Base-by-base conservation (phyloP, 2,329 filamentous ascomycete genomes). In the Eutypa lata region DNA sequence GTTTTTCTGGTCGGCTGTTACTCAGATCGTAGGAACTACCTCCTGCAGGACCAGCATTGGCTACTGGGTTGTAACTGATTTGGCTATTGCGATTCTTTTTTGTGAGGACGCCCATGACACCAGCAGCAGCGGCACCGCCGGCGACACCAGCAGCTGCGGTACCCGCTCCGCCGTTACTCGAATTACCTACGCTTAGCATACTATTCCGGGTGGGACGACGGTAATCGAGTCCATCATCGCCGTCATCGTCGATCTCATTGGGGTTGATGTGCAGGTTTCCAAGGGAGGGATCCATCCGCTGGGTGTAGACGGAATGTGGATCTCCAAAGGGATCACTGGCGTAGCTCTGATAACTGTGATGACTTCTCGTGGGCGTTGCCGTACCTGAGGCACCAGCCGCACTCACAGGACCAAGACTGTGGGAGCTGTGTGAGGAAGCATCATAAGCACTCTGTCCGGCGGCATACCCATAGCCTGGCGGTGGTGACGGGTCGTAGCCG, bases 161-260 rank as follows among this genome's bases (percentile, higher is more conserved):
- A 24, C 71, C 73, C 59, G 70, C 63, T 52, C 68, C 68, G 35
- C 69, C 69, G 47, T 67, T 65, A 57, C 71, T 78, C 21, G 77
- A 75, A 38, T 76, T 73, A 8, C 78, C 77, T 3, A 84, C 71
- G 53, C 81, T 84, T 35, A 87, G 70, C 68, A 87, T 80, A 35
- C 87, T 85, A 58, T 76, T 80, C 54, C 81, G 78, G 67, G 77
- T 62, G 68, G 71, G 63, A 66, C 68, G 71, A 48, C 69, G 73
- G 61, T 81, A 86, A 4, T 81, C 78, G 49, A 94, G 79, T 1
- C 88, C 91, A 67, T 96, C 92, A 64, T 96, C 92, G 26, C 90
- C 91, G 65, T 97, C 92, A 67, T 96, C 92, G 21, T 82, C 82
- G 58, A 96, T 92, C 14, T 87, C 85, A 63, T 89, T 84, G 2